Base-by-base conservation (phyloP, 2,329 filamentous ascomycete genomes). In the Bipolaris sorokiniana region DNA sequence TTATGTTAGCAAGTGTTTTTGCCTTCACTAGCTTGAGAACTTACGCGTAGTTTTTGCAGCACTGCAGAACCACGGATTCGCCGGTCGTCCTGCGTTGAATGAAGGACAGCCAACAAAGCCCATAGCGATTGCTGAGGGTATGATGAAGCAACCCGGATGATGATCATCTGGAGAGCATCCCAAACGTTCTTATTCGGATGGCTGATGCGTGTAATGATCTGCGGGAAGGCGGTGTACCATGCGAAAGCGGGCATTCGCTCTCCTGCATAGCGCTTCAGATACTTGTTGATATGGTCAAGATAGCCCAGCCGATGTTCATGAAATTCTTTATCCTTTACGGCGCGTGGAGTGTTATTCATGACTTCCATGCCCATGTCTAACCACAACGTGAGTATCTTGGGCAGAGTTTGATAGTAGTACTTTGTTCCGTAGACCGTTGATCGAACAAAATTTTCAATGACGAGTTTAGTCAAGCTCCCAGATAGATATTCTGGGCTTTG, bases 181-280 rank as follows among this genome's bases (percentile, higher is more conserved):
- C 91, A 96, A 1, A 97, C 92, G 1, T 87, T 85, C 3, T 77
- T 77, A 73, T 97, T 91, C 1, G 89, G 87, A 77, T 99, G 95
- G 44, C 90, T 91, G 68, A 99, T 97, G 31, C 95, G 88, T n/a
- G 94, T 95, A 54, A 99, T 90, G 60, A 99, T 90, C 76, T 99
- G 95, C 5, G 95, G 90, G 40, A 99, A 82, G 5, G 94, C 87
- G 1, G 89, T 90, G 72, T 92, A 94, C 75, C 92, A 92, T 31
- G 92, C 85, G 68, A 90, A 93, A 1, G 89, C 85, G 2, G 90
- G 90, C 58, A 93, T 81, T 5, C 87, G 83, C 20, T 82, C 77
- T 16, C 56, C 59, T 36, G 94, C 84, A 73, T 96, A 92, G 76
- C 94, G 96, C 73, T 88, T 86, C 60, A 98, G 79, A 62, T 93